Base-by-base conservation (phyloP, 2,329 filamentous ascomycete species). In the Pseudocercospora pini-densiflorae region DNA sequence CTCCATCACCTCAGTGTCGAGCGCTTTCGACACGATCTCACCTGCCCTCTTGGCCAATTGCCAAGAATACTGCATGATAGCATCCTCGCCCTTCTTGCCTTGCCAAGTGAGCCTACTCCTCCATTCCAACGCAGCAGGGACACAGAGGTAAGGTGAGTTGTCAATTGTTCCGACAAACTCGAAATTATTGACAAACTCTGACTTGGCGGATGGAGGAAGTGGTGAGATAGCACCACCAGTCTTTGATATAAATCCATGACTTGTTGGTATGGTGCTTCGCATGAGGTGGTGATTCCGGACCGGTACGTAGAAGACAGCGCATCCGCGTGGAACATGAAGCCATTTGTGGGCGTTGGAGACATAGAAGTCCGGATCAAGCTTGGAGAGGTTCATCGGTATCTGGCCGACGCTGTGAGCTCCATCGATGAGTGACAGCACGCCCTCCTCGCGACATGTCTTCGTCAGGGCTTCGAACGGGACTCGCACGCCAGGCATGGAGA, bases 261-360 rank as follows among this genome's bases (percentile, higher is more conserved):
- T 93, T 0, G 93, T 97, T 0, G 93, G 92, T 31, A 96, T 78
- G 0, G 92, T 90, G 1, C 89, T 89, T 14, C 88, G 86, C 49
- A 97, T 88, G 51, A 96, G 79, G 58, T 83, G 81, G 77, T 97
- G 94, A 77, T 96, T 93, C 23, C 90, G 85, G 19, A 83, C 66
- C 0, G 93, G 91, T 0, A 95, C 91, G 78, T 96, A 91, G 70
- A 97, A 87, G 3, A 95, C 82, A 2, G 93, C 93, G 76, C 91
- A 93, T 16, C 90, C 90, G 33, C 94, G 88, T 0, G 94, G 94
- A 0, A 88, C 87, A 74, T 88, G 89, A 7, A 97, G 87, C 94
- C 94, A 98, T 77, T 97, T 97, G 82, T 97, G 92, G 72, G 89
- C 92, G 77, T 97, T 97, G 63, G 86, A 90, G 14, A 94, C 86